Evolutionary conservation across 805 yeast species (phyloP).

Genomic region (Sugiyamaella marilandica): DNA sequence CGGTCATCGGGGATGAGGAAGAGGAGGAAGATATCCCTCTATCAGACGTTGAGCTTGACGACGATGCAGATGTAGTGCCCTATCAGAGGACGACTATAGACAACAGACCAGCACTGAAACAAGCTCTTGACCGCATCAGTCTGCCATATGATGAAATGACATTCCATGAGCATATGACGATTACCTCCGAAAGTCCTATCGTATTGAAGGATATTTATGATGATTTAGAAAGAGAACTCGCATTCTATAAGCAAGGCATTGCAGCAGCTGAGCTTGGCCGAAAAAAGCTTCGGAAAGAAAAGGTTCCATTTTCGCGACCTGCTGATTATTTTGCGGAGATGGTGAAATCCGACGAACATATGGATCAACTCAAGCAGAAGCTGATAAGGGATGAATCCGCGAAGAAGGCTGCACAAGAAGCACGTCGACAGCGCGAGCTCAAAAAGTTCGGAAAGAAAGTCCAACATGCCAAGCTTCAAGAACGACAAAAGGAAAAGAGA

Average conservation of each 20-base stretch:
- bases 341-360: slow-evolving; percentile 97
- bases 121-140: slow-evolving; percentile 28
- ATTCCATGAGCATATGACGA: slow-evolving; percentile 79
- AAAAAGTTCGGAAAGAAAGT: slow-evolving; percentile 98
- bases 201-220: slow-evolving; percentile 81
- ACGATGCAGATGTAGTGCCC: slow-evolving; percentile 93
- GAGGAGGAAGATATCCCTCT: slow-evolving; percentile 81
- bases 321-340: slow-evolving; percentile 96
- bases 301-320: slow-evolving; percentile 89
- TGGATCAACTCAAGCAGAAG: slow-evolving; percentile 86
- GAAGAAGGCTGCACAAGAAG: slow-evolving; percentile 87
- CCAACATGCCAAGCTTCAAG: slow-evolving; percentile 87
- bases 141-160: slow-evolving; percentile 56
- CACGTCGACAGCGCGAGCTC: slow-evolving; percentile 87
- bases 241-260: slow-evolving; percentile 91
- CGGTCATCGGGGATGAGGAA: slow-evolving; percentile 50
- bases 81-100: slow-evolving; percentile 84
- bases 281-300: slow-evolving; percentile 54
- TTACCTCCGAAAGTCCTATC: slow-evolving; percentile 55
- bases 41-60: slow-evolving; percentile 87
- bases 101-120: slow-evolving; percentile 65
- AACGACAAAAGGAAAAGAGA: slow-evolving; percentile 87
- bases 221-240: slow-evolving; percentile 92
- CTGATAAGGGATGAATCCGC: slow-evolving; percentile 62
- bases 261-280: slow-evolving; percentile 76